Conservation (phyloP, 345 rosid species). For the Syzygium jambos region DNA sequence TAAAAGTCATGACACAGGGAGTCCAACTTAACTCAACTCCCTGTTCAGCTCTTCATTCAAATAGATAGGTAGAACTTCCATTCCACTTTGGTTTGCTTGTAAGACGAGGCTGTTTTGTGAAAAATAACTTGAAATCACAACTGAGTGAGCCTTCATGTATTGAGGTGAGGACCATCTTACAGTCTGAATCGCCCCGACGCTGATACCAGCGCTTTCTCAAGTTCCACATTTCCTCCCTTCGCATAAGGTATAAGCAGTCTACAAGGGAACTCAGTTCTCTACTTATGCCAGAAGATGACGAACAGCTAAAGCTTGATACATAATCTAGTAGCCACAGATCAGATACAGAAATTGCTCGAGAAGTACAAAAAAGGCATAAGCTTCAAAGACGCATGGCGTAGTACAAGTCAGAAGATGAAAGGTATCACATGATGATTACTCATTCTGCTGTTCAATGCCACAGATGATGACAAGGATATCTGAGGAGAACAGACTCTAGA, state of each 20-base stretch:
- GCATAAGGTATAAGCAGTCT: not conserved
- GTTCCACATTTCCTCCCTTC: not conserved
- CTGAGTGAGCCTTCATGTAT: not conserved
- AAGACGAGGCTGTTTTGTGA: not conserved
- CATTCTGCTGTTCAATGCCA: not conserved
- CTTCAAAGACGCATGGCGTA: not conserved
- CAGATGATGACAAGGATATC: not conserved
- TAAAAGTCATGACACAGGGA: not conserved
- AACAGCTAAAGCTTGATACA: not conserved
- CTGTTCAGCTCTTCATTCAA: not conserved
- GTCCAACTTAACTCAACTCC: not conserved
- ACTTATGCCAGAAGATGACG: not conserved
- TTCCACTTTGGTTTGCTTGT: not conserved
- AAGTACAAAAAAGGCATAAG: not conserved
- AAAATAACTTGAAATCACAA: not conserved
- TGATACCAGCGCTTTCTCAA: not conserved
- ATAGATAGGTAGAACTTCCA: not conserved
- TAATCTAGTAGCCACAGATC: not conserved
- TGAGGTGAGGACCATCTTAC: not conserved
- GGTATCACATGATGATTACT: not conserved
- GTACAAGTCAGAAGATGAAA: not conserved
- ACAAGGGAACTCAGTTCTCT: not conserved
- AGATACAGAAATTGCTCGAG: not conserved
- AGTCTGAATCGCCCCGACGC: rapidly evolving
- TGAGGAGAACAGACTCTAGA: not conserved